phyloP scores from a whole-genome alignment of 768 basidiomycete species.

The Asterophora parasitica region DNA sequence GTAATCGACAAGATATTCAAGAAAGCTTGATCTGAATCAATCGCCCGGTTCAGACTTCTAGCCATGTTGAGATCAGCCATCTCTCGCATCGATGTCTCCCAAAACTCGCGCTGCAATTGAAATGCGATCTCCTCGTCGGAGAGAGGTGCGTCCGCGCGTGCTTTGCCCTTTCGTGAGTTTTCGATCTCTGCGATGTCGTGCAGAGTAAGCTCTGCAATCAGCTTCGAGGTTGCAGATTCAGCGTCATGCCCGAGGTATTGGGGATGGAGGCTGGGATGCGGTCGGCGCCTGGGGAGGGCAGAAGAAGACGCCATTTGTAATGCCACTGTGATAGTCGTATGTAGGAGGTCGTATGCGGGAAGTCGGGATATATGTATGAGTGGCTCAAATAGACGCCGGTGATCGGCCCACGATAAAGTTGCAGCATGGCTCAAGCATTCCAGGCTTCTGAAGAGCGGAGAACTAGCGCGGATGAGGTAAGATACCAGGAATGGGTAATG shows the following conservation, averaged over 20 bases:
- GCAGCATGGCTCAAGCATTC: too few relatives aligned
- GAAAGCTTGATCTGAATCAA: constrained; percentile 11
- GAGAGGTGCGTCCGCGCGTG: constrained; percentile 12
- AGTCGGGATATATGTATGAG: neutral
- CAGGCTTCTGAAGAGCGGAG: too few relatives aligned
- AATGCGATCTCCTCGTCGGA: constrained; percentile 20
- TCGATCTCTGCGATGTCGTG: constrained; percentile 14
- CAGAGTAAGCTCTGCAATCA: constrained; percentile 9
- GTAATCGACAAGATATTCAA: constrained; percentile 8
- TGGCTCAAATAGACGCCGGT: neutral
- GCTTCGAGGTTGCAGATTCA: constrained; percentile 7
- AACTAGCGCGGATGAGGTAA: neutral
- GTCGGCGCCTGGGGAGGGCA: neutral
- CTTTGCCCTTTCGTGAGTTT: constrained; percentile 18
- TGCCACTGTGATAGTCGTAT: neutral
- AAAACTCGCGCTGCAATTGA: constrained; percentile 8
- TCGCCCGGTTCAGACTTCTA: constrained; percentile 14
- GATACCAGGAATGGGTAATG: neutral
- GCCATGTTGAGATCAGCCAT: constrained; percentile 14
- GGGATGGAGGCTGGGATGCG: neutral
- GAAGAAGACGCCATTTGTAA: constrained; percentile 8
- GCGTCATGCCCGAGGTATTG: neutral
- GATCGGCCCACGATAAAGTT: too few relatives aligned
- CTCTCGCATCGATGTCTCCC: constrained; percentile 7
- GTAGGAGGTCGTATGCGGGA: neutral